Evolutionary conservation across 73 alveolate species (phyloP), one percentile per base, ranked within the genome.

Genomic region (Symbiodinium pilosum): DNA sequence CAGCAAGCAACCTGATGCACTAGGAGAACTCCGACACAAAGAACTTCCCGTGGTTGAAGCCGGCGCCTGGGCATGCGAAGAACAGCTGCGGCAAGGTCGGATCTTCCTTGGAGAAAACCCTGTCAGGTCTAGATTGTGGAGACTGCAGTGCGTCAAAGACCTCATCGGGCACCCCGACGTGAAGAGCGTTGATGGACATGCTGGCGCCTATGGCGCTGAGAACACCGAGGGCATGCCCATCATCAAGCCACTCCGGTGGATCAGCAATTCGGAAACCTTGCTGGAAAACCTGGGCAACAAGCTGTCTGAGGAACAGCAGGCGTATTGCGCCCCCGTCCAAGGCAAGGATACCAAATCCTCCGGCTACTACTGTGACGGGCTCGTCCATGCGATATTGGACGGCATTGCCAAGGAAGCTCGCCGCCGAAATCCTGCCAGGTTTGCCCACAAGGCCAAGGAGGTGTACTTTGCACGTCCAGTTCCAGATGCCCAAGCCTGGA

Each of bases 141-240:
- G n/a, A n/a, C n/a, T n/a, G n/a, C n/a, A n/a, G n/a, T n/a, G n/a
- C n/a, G n/a, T n/a, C n/a, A n/a, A n/a, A n/a, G 54, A 77, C 14
- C 44, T 30, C 51, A 2, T 47, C 20, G 43, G 93, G 93, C 36
- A 85, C 32, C 83, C n/a, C 52, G 51, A 68, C 6, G 36, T 2
- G 30, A 47, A 30, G 36, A 44, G 26, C 6, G 30, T n/a, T 2
- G 24, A 14, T 0, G 7, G 93, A 0, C 83, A 85, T 83, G 89
- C 64, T 12, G 89, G 40, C 32, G 89, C 89, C 64, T 40, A 39
- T 4, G 89, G 89, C 1, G 81, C 77, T 24, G 93, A 85, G 18
- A 85, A n/a, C 34, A 3, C 24, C 32, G 52, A 43, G 30, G 83
- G 93, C 36, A 9, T 28, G 83, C 93, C 93, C 34, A 38, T 85